Evolutionary conservation across 2,329 filamentous ascomycete genomes (phyloP), one percentile per base, ranked within the genome.

Genomic region (Fusarium scirpi): DNA sequence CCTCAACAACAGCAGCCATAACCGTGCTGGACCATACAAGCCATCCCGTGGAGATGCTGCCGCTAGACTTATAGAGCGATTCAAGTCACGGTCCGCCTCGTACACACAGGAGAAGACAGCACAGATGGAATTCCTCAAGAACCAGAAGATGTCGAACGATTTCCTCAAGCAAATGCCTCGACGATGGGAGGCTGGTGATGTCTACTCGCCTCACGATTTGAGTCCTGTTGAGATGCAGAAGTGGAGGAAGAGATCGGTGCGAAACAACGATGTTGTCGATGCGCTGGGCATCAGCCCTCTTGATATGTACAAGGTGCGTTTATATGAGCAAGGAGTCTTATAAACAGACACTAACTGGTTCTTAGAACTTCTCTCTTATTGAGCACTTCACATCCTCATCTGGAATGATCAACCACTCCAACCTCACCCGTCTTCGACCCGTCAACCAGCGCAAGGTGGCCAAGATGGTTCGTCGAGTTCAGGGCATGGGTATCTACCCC

Each of bases 401-500:
- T 83, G 96, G 95, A 53, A 89, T 94, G 64, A 98, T 99, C 79
- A 92, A 89, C 82, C 90, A 92, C 78, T 85, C 88, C n/a, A 86
- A 80, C 8, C 84, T 90, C 25, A 98, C 94, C 0, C 94, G 93
- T 16, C 84, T 99, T 66, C 88, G 93, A 61, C 92, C 92, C 5
- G 91, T 93, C 71, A 98, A 98, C 84, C 96, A 99, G 84, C 88
- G 96, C 73, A 94, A 92, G 82, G 90, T 99, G 78, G 92, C 95
- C 67, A 98, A 97, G 85, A 95, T 97, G 56, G 92, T 99, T 75
- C 86, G 96, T 71, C 88, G 96, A 74, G 91, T 93, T 22, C 91
- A 98, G 75, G 96, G 94, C 2, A 87, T 98, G 77, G 96, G 96
- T 18, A 84, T 98, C 65, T 94, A 98, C 87, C 96, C 96, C 25